Evolutionary conservation across 768 basidiomycete genomes (phyloP), one percentile per base, ranked within the genome.

Genomic region (Podaxis sp.): DNA sequence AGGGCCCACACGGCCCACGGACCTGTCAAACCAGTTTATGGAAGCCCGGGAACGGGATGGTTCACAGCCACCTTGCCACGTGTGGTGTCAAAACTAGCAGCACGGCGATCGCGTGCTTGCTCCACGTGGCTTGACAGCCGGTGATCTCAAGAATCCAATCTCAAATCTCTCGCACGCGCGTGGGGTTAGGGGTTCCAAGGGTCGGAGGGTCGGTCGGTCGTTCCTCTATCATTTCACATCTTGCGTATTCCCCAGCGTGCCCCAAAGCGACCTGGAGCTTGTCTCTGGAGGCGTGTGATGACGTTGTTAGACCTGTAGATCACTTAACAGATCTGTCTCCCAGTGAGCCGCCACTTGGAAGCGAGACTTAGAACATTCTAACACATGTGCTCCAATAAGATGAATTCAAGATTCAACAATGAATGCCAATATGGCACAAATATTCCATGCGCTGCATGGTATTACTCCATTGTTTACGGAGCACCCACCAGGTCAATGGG

Each of bases 31-130:
- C 75, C 60, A 49, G 60, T 55, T 62, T 62, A 62, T 62, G 60
- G 60, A 55, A 72, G 69, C 69, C 26, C 62, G 78, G 75, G 71
- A 75, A 81, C 78, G 75, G 72, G 75, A 64, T 20, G 40, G 26
- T 49, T 30, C 69, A 72, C 70, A 70, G 75, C 73, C 73, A 74
- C 74, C 12, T n/a, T 37, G 69, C 73, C 74, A 76, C 73, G 74
- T 74, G 74, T 71, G n/a, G 30, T 50, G 60, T 55, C 60, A 62
- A 62, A 62, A 38, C 49, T 48, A 57, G 64, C 69, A 69, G 71
- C 71, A 67, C 75, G 72, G 69, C 60, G 53, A 56, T 64, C 65
- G 74, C 80, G 67, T 70, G 67, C 59, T 61, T 17, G 56, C 48
- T 40, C 54, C 66, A 78, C 78, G 79, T 79, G 78, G 71, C 70